These are phyloP conservation scores for Colletotrichum liaoningense DNA, from an alignment of 2,329 filamentous ascomycete genomes.

Conservation along the genomic window DNA sequence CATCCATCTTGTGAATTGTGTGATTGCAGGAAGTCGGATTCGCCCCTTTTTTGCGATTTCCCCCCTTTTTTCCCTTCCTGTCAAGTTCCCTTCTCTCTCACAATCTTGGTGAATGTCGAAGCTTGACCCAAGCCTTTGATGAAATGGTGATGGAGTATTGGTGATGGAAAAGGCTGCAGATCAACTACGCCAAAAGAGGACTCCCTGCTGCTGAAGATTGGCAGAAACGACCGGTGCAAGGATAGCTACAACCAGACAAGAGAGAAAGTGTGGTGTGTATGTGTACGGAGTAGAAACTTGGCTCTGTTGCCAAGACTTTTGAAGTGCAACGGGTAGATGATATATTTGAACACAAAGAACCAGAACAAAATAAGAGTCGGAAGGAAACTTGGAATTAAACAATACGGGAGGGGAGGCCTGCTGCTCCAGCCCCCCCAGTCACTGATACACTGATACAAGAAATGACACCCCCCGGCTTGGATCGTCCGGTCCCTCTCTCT, in stretches of 20 bases:
- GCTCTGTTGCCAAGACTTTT: slow-evolving; percentile 21
- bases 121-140: background rate
- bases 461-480: background rate
- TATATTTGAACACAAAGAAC: slow-evolving; percentile 23
- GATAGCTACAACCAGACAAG: background rate
- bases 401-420: slow-evolving; percentile 10
- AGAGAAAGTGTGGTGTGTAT: background rate
- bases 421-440: slow-evolving; percentile 5
- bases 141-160: background rate
- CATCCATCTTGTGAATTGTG: slow-evolving; percentile 2
- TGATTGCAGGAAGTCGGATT: background rate
- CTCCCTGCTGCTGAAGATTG: background rate
- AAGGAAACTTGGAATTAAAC: background rate
- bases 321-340: background rate
- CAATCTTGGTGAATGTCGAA: background rate
- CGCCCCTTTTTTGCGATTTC: background rate
- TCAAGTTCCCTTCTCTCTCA: background rate
- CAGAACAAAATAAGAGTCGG: background rate
- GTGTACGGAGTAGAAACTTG: background rate
- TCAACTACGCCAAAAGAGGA: slow-evolving; percentile 23
- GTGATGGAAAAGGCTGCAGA: slow-evolving; percentile 8
- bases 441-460: background rate
- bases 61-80: background rate
- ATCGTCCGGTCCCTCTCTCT: background rate
- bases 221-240: background rate